phyloP scores from a whole-genome alignment of 2,329 filamentous ascomycete genomes.

The Penicillium occitanis region DNA sequence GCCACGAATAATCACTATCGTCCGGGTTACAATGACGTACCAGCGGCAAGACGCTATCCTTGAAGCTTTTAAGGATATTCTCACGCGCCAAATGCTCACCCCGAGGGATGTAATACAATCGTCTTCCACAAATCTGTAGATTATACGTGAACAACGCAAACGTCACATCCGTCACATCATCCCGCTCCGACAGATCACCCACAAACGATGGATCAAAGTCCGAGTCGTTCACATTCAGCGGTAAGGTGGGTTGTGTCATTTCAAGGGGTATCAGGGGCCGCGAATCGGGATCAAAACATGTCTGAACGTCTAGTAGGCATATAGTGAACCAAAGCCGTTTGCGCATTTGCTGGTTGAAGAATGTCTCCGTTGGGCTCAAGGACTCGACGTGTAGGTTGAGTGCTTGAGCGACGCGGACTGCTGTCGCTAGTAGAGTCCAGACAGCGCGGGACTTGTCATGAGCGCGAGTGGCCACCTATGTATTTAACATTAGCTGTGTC shows the following conservation, averaged over 20 bases:
- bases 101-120: conserved; percentile 23
- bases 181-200: conserved; percentile 20
- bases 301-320: conserved; percentile 19
- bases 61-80: conserved; percentile 18
- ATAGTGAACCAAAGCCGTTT: conserved; percentile 22
- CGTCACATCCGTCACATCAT: conserved; percentile 32
- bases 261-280: conserved; percentile 23
- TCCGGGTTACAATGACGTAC: conserved; percentile 33
- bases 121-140: conserved; percentile 25
- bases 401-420: conserved; percentile 31
- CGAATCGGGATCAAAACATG: conserved; percentile 18
- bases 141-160: conserved; percentile 32
- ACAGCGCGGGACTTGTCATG: conserved; percentile 30
- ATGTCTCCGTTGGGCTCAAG: conserved; percentile 26
- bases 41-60: conserved; percentile 24
- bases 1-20: conserved; percentile 32
- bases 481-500: not conserved
- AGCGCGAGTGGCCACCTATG: conserved; percentile 24
- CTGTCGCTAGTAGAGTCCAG: conserved; percentile 33
- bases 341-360: conserved; percentile 21
- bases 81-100: not conserved
- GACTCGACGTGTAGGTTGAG: conserved; percentile 25
- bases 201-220: conserved; percentile 27
- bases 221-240: conserved; percentile 29
- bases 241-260: conserved; percentile 18